phyloP scores from a whole-genome alignment of 202 grass and related monocot species.

The Panicum virgatum region DNA sequence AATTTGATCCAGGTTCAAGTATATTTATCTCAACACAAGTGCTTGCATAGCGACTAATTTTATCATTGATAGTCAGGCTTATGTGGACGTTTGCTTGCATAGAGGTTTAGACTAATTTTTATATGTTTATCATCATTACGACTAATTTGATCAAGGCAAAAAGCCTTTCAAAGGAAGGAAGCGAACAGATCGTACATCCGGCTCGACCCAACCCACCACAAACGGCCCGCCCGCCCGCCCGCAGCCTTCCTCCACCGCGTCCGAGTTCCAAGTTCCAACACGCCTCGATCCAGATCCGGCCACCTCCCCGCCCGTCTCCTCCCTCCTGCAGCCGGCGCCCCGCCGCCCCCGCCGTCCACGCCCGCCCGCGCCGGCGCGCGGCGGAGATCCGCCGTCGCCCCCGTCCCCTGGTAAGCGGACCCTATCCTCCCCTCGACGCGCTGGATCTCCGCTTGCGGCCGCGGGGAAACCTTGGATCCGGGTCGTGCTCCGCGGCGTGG shows the following conservation, averaged over 20 bases:
- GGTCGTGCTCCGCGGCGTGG: background rate
- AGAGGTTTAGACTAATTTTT: too few relatives aligned
- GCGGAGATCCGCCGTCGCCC: background rate
- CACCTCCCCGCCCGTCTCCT: background rate
- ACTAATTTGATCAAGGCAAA: too few relatives aligned
- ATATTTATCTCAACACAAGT: too few relatives aligned
- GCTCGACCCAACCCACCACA: background rate
- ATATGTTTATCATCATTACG: too few relatives aligned
- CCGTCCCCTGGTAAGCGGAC: background rate
- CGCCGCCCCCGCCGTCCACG: background rate
- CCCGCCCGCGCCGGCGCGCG: background rate
- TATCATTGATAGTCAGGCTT: too few relatives aligned
- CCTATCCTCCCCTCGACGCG: background rate
- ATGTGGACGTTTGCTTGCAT: too few relatives aligned
- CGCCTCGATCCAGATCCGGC: background rate
- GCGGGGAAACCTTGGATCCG: background rate
- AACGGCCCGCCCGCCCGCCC: background rate
- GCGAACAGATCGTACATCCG: background rate
- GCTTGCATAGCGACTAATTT: too few relatives aligned
- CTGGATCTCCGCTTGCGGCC: background rate
- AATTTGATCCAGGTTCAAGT: too few relatives aligned
- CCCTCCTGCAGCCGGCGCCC: background rate
- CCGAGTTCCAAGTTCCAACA: too few relatives aligned
- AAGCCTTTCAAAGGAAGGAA: background rate
- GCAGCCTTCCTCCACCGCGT: background rate